Percentiles rank a stretch among this genome's conserved stretches.
Evolutionary conservation across 805 yeast species (phyloP).

Genomic region (Starmera quercuum): DNA sequence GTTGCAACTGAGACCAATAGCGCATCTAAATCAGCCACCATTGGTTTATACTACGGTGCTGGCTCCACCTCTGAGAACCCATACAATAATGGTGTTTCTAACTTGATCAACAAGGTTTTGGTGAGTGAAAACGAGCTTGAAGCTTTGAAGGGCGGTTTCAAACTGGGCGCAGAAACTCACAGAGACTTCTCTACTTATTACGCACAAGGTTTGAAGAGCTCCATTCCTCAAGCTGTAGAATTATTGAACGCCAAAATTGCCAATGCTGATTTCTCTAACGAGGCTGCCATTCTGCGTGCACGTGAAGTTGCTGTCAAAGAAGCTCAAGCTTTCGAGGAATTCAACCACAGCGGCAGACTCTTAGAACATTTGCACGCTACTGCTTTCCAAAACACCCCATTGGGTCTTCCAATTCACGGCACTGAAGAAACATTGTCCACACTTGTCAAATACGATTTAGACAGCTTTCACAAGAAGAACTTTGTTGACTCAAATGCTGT

Average conservation of each 20-base stretch:
- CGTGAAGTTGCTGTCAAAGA: conserved; percentile 37
- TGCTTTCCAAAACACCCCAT: conserved; percentile 82
- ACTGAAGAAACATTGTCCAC: conserved; percentile 55
- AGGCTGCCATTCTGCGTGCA: conserved; percentile 39
- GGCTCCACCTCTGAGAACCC: conserved; percentile 78
- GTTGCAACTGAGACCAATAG: conserved; percentile 64
- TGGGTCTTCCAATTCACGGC: conserved; percentile 73
- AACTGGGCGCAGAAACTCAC: conserved; percentile 42
- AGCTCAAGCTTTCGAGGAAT: conserved; percentile 48
- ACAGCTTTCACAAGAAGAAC: conserved; percentile 46
- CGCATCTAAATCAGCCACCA: conserved; percentile 43
- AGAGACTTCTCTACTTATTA: conserved; percentile 61
- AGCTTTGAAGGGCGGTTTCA: conserved; percentile 45
- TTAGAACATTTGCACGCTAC: conserved; percentile 73
- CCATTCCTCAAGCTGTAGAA: conserved; percentile 43
- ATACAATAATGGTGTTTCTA: conserved; percentile 76
- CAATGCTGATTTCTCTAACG: conserved; percentile 27
- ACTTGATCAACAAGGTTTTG: conserved; percentile 49
- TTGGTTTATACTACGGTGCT: conserved; percentile 67
- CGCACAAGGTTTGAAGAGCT: conserved; percentile 46
- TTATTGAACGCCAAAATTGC: conserved; percentile 38
- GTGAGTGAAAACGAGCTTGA: conserved; percentile 23
- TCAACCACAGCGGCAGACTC: conserved; percentile 46
- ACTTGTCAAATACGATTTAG: conserved; percentile 51
- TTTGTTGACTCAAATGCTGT: conserved; percentile 59